Evolutionary conservation across 2,329 filamentous ascomycete genomes (phyloP).

Genomic region (Diaporthe batatas): DNA sequence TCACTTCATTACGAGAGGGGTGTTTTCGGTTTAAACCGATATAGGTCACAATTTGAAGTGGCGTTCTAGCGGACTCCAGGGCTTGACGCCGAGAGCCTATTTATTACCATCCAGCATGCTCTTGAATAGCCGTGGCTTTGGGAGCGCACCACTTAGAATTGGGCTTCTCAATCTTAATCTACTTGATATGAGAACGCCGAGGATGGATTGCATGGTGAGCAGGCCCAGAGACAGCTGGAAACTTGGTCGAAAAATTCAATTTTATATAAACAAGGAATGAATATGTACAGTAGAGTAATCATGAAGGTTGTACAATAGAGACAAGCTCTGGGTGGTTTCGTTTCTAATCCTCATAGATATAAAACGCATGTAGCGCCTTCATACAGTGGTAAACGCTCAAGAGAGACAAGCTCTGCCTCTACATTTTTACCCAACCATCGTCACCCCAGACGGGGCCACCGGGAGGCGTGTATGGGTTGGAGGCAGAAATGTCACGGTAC

Average conservation of each 20-base stretch:
- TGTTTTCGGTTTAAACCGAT: no score
- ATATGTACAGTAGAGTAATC: neutral
- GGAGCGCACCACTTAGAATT: neutral
- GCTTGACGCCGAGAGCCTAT: no score
- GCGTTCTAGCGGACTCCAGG: no score
- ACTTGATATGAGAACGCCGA: no score
- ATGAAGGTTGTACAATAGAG: neutral
- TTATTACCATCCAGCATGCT: no score
- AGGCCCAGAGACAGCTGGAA: neutral
- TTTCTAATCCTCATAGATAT: no score
- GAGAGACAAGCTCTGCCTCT: neutral
- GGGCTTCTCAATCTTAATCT: neutral
- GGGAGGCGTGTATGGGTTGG: constrained; percentile 12
- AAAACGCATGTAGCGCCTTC: no score
- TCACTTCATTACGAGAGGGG: neutral
- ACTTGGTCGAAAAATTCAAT: neutral
- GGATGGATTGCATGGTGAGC: neutral
- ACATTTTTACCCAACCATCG: constrained; percentile 1
- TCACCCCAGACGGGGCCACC: constrained; percentile 26
- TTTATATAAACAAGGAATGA: neutral
- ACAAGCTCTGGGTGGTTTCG: no score
- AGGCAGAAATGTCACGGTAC: constrained; percentile 11
- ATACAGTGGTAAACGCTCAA: no score
- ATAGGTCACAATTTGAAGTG: no score
- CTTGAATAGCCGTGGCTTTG: neutral